phyloP scores from a whole-genome alignment of 2,329 filamentous ascomycete species.

The Celoporthe dispersa region DNA sequence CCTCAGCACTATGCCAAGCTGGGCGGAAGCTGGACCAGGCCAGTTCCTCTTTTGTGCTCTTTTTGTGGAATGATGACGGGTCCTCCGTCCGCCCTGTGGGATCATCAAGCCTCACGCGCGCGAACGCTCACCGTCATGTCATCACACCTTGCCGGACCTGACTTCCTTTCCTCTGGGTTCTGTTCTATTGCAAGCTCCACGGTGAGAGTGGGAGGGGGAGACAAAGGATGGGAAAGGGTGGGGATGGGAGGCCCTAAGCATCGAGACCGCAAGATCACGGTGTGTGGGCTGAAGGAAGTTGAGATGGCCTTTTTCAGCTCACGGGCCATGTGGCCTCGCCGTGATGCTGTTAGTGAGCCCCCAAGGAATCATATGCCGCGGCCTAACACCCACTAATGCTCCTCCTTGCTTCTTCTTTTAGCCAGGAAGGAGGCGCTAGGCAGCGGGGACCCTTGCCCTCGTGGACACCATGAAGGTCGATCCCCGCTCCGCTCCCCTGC shows the following conservation, averaged over 20 bases:
- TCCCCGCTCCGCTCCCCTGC: slow-evolving; percentile 13
- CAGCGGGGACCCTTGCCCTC: slow-evolving; percentile 17
- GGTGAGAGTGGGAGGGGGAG: not conserved
- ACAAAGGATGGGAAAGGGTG: not conserved
- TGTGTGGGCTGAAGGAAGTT: slow-evolving; percentile 11
- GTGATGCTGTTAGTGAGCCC: not conserved
- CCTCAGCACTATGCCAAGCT: slow-evolving; percentile 26
- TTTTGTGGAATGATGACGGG: slow-evolving; percentile 1
- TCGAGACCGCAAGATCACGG: not conserved
- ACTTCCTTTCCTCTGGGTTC: not conserved
- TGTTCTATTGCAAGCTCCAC: not conserved
- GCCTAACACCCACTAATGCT: not conserved
- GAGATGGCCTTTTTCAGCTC: not conserved
- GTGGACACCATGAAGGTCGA: slow-evolving; percentile 15
- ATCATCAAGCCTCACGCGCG: slow-evolving; percentile 2
- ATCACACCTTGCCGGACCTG: not conserved
- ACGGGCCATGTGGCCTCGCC: not conserved
- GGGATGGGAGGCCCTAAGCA: not conserved
- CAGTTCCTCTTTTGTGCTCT: slow-evolving; percentile 3
- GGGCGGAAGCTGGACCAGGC: not conserved
- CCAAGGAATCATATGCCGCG: not conserved
- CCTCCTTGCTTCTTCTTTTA: slow-evolving; percentile 18
- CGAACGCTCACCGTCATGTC: not conserved
- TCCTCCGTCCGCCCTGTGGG: slow-evolving; percentile 5
- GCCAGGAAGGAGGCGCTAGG: slow-evolving; percentile 13